Base-by-base conservation (phyloP, 352 stramenopile species). In the Pythium insidiosum region DNA sequence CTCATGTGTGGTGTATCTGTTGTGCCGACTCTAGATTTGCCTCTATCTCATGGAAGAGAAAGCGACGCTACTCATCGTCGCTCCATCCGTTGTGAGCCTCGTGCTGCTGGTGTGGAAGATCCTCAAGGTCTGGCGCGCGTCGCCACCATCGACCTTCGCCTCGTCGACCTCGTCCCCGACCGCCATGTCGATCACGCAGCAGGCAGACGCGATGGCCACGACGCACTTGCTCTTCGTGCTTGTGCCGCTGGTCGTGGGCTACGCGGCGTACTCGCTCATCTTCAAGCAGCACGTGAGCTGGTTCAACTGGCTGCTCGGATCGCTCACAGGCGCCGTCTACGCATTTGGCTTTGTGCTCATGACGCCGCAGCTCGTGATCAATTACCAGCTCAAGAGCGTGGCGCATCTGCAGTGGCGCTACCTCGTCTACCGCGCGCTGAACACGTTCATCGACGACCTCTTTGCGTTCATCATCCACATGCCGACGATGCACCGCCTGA, bases 21-120 rank as follows among this genome's bases (percentile, higher is more conserved):
- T 20, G 7, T 46, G 9, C 43, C 25, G 5, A 28, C 36, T 6
- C 16, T 39, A 75, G 30, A 96, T 99, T 23, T 58, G 98, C 15
- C 51, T 98, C 5, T 99, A 96, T 56, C 75, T 99, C 21, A 66
- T 98, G 40, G 92, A 98, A 43, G 88, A 97, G 62, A 78, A 98
- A 26, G 94, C 88, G 2, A 97, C 87, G 21, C 68, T 98, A 18
- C 63, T 98, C 12, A 95, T 99, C 45, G 92, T 91, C 4, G 64
- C 56, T 10, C 82, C 73, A 9, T 72, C 71, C 5, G 63, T 63
- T 4, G 70, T 90, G 40, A 83, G 73, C 40, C 47, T 74, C 23
- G 49, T 91, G 11, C 82, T 96, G 24, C 79, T 95, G 11, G 47
- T 93, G 13, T 96, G 85, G 84, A 97, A 97, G 57, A 72, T 96